A percentile compares a stretch with the other conserved stretches of the same genome.
Evolutionary conservation across 108 stramenopile species (phyloP).

Genomic region (Parietichytrium sp.): DNA sequence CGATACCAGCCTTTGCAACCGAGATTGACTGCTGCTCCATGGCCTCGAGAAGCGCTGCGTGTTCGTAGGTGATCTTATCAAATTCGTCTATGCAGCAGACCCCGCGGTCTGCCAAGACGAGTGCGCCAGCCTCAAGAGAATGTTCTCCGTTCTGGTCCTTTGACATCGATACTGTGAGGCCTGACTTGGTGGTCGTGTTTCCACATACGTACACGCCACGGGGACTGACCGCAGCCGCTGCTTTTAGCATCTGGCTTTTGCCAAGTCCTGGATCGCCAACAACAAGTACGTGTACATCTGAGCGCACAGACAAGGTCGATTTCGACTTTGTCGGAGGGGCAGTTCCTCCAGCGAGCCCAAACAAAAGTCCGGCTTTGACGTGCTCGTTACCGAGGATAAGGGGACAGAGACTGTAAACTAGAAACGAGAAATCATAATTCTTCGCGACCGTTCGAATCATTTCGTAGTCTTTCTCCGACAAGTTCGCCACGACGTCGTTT

Average conservation of each 20-base stretch:
- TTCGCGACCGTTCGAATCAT: conserved; percentile 69
- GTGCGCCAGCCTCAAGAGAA: conserved; percentile 92
- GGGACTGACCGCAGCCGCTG: conserved; percentile 81
- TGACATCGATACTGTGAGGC: conserved; percentile 78
- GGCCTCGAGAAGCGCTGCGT: conserved; percentile 82
- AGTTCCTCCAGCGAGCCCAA: conserved; percentile 91
- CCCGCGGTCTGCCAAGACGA: conserved; percentile 91
- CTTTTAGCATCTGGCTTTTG: conserved; percentile 89
- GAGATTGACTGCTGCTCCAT: conserved; percentile 99
- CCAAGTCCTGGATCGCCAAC: conserved; percentile 81
- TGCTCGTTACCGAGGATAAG: conserved; percentile 93
- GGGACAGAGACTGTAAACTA: conserved; percentile 87
- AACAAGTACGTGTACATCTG: conserved; percentile 55
- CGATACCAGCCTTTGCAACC: conserved; percentile 93
- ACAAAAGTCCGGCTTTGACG: conserved; percentile 93
- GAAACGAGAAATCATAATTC: conserved; percentile 84
- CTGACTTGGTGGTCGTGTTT: conserved; percentile 88
- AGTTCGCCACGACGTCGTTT: conserved; percentile 56
- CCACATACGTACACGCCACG: conserved; percentile 94
- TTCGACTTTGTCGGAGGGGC: conserved; percentile 6
- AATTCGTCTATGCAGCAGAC: conserved; percentile 98
- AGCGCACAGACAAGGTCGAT: background rate
- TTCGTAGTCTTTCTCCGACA: conserved; percentile 81
- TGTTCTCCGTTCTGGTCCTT: conserved; percentile 83
- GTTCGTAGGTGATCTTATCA: conserved; percentile 86